phyloP scores from a whole-genome alignment of 331 rosid species.

The Erythrophleum ivorense region DNA sequence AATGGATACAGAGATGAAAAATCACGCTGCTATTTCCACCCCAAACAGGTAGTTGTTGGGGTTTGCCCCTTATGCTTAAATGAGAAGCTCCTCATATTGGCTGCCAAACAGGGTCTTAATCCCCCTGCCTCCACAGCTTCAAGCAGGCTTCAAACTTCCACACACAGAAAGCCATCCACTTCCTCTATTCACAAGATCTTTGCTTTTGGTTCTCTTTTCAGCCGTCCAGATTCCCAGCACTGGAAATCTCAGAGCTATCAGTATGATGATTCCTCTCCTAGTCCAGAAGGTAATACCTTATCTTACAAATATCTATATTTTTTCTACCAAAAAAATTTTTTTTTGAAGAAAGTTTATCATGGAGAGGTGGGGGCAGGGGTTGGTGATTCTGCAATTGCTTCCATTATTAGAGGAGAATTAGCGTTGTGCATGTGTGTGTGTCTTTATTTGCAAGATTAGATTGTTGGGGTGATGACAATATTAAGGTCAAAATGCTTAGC shows the following conservation, averaged over 20 bases:
- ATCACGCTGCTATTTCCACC: constrained; percentile 82
- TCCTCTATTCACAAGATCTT: constrained; percentile 83
- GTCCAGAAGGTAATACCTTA: constrained; percentile 77
- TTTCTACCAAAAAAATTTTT: background rate
- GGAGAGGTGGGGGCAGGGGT: constrained; percentile 20
- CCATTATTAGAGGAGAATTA: constrained; percentile 41
- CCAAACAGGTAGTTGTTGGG: constrained; percentile 70
- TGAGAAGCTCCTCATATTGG: constrained; percentile 77
- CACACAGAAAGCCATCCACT: constrained; percentile 46
- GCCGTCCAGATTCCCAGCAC: constrained; percentile 65
- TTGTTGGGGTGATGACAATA: constrained; percentile 45
- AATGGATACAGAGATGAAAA: constrained; percentile 67
- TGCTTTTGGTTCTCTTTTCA: constrained; percentile 79
- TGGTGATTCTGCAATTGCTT: constrained; percentile 42
- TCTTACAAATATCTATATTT: background rate
- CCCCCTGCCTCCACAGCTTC: constrained; percentile 40
- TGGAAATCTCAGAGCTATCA: constrained; percentile 58
- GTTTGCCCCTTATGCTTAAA: constrained; percentile 85
- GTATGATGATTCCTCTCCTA: constrained; percentile 66
- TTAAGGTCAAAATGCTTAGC: constrained; percentile 47
- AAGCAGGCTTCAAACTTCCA: constrained; percentile 43
- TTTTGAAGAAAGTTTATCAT: background rate
- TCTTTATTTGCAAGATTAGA: constrained; percentile 47
- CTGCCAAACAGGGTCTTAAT: constrained; percentile 61
- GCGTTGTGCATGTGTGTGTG: constrained; percentile 46